These are phyloP conservation scores for Tulasnella sp. DNA, from an alignment of 768 basidiomycete genomes.

Conservation along the genomic window DNA sequence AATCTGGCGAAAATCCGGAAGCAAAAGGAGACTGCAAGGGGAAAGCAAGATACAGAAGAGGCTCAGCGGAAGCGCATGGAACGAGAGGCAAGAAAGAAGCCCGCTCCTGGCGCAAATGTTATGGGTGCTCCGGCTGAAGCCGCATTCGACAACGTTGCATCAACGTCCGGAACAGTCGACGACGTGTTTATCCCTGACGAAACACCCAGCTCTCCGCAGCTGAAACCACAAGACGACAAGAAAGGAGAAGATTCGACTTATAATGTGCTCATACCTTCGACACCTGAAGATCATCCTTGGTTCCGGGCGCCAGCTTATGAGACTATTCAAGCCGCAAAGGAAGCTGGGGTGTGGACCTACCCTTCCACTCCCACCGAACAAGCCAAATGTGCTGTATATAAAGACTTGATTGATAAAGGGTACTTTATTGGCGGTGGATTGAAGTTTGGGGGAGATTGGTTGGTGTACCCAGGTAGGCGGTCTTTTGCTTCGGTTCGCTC, in stretches of 20 bases:
- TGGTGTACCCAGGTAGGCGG: constrained; percentile 87
- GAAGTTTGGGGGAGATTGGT: constrained; percentile 92
- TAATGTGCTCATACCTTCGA: constrained; percentile 47
- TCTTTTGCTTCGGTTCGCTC: constrained; percentile 4
- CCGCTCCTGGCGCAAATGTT: constrained; percentile 21
- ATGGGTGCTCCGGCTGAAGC: not conserved
- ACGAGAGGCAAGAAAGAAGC: constrained; percentile 29
- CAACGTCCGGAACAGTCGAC: not conserved
- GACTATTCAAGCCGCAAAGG: constrained; percentile 52
- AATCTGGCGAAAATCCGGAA: constrained; percentile 32
- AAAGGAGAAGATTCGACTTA: constrained; percentile 10
- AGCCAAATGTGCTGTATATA: constrained; percentile 73
- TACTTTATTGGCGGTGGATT: constrained; percentile 84
- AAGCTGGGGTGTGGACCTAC: constrained; percentile 69
- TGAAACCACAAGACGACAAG: not conserved
- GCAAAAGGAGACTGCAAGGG: constrained; percentile 24
- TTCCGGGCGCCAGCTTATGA: constrained; percentile 48
- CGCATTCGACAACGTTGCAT: not conserved
- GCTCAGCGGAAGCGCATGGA: constrained; percentile 66
- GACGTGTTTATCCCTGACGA: constrained; percentile 3
- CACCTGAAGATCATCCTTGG: constrained; percentile 61
- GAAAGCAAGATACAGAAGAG: constrained; percentile 41
- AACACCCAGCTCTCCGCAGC: not conserved
- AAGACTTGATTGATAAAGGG: constrained; percentile 71
- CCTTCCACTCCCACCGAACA: constrained; percentile 56